These are phyloP conservation scores for Beta lomatogona DNA, from an alignment of 179 eudicot species.

Conservation along the genomic window DNA sequence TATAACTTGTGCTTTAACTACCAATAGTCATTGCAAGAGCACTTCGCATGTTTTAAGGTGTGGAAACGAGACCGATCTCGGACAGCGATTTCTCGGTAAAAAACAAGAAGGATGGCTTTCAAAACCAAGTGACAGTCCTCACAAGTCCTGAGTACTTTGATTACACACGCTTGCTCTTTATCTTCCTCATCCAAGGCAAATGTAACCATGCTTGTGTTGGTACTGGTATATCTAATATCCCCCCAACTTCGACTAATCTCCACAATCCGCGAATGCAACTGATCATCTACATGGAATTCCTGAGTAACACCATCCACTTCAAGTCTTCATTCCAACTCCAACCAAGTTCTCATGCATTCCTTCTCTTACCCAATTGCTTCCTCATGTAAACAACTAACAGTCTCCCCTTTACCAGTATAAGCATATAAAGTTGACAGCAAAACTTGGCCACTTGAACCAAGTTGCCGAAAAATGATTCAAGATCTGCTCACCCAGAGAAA, in stretches of 20 bases:
- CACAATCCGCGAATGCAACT: conserved; percentile 58
- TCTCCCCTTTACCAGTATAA: conserved; percentile 63
- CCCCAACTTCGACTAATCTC: conserved; percentile 45
- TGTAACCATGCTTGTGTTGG: conserved; percentile 51
- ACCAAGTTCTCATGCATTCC: conserved; percentile 51
- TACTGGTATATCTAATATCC: conserved; percentile 42
- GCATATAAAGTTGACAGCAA: conserved; percentile 68
- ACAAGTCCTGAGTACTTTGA: conserved; percentile 73
- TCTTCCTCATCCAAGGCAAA: conserved; percentile 84
- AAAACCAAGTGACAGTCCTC: conserved; percentile 70
- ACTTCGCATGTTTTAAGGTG: conserved; percentile 52
- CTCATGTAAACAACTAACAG: conserved; percentile 53
- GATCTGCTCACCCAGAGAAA: conserved; percentile 49
- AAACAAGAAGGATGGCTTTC: conserved; percentile 66
- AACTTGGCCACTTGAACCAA: conserved; percentile 44
- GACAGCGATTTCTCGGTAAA: conserved; percentile 59
- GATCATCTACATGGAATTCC: conserved; percentile 80
- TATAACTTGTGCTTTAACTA: conserved; percentile 24
- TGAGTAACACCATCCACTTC: conserved; percentile 74
- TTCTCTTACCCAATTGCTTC: conserved; percentile 49
- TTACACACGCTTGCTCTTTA: conserved; percentile 63
- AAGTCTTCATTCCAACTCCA: conserved; percentile 60
- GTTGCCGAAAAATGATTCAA: conserved; percentile 45
- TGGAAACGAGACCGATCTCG: conserved; percentile 84
- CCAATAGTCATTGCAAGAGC: conserved; percentile 59